phyloP scores from a whole-genome alignment of 257 asterid genomes.

The Thymus quinquecostatus region DNA sequence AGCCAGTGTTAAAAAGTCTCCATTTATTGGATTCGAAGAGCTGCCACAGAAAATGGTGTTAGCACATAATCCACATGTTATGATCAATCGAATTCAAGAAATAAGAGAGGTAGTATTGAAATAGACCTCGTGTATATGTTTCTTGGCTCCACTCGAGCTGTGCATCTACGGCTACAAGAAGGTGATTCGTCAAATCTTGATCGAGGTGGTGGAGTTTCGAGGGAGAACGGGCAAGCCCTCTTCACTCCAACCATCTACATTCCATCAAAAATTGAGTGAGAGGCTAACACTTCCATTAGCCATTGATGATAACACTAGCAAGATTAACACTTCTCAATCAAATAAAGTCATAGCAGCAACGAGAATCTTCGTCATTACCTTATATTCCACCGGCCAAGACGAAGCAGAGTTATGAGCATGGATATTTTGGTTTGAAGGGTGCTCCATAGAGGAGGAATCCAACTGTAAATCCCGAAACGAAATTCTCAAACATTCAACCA shows the following conservation, averaged over 20 bases:
- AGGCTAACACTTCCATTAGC: not conserved
- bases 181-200: slow-evolving; percentile 49
- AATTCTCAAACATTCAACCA: not conserved
- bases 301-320: too few species aligned
- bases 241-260: slow-evolving; percentile 62
- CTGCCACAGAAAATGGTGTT: not conserved
- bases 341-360: not conserved
- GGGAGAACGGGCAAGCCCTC: slow-evolving; percentile 57
- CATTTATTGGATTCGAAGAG: slow-evolving; percentile 40
- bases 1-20: slow-evolving; percentile 77
- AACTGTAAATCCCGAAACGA: slow-evolving; percentile 44
- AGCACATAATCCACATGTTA: slow-evolving; percentile 16
- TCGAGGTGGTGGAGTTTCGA: slow-evolving; percentile 44
- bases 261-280: slow-evolving; percentile 21
- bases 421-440: slow-evolving; percentile 96
- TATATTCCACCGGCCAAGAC: slow-evolving; percentile 64
- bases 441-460: slow-evolving; percentile 76
- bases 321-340: not conserved
- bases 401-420: slow-evolving; percentile 45
- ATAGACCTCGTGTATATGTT: slow-evolving; percentile 48
- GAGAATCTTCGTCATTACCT: slow-evolving; percentile 42
- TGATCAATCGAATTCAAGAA: slow-evolving; percentile 2
- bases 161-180: slow-evolving; percentile 43
- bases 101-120: not conserved
- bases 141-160: slow-evolving; percentile 41